Conservation (phyloP, 176 grass and related monocot species). For the Phoenix roebelenii region DNA sequence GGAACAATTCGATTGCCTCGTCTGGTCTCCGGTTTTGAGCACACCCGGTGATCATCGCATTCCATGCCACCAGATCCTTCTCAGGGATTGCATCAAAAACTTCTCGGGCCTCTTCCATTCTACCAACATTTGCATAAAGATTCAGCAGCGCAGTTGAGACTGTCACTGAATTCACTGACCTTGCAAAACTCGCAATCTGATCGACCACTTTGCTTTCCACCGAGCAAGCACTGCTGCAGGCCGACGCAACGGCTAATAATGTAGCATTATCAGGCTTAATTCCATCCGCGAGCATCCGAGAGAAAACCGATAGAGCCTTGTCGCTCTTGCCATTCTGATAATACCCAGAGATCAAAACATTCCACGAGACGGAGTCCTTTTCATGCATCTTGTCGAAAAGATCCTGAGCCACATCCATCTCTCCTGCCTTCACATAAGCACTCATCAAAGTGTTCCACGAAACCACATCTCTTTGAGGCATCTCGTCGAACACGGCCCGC, state of each 20-base stretch:
- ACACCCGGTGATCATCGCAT: conserved; percentile 12
- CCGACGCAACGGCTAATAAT: neutral
- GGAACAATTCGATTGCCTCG: conserved; percentile 4
- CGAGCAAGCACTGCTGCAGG: neutral
- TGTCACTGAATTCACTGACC: conserved; percentile 5
- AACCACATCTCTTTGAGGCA: conserved; percentile 13
- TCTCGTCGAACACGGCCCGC: neutral
- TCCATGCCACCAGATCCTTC: conserved; percentile 11
- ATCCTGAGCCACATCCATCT: conserved; percentile 1
- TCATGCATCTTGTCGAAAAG: conserved; percentile 5
- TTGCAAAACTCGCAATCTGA: neutral
- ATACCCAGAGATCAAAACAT: conserved; percentile 9
- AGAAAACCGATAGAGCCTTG: conserved; percentile 1
- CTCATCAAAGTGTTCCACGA: conserved; percentile 8
- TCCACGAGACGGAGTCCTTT: conserved; percentile 4
- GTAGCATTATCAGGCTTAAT: conserved; percentile 9
- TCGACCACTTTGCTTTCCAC: neutral
- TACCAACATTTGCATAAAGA: conserved; percentile 3
- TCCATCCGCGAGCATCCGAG: neutral
- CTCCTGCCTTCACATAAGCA: neutral
- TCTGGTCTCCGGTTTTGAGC: conserved; percentile 6
- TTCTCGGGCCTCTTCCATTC: neutral
- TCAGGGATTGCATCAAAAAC: conserved; percentile 2
- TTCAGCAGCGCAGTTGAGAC: conserved; percentile 4
- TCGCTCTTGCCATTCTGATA: neutral